Evolutionary conservation across 768 basidiomycete genomes (phyloP), one percentile per base, ranked within the genome.

Genomic region (Gymnopilus dilepis): DNA sequence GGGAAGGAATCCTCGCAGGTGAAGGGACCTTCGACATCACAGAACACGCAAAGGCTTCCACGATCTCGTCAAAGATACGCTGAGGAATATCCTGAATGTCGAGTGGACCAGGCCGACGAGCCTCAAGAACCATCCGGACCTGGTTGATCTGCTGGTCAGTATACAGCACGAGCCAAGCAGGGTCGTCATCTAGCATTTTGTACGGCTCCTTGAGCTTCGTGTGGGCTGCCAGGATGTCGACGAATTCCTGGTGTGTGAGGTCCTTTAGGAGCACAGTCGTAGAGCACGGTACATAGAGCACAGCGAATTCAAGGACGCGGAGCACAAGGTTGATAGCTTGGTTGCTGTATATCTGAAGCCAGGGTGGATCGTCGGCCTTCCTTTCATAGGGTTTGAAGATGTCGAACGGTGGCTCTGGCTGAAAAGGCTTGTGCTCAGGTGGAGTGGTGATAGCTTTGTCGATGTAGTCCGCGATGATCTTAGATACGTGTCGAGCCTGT

Each of bases 361-460:
- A 58, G 11, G 33, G n/a, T 9, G 43, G 56, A 19, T 58, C 56
- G 19, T 48, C 56, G 4, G 43, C 15, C 33, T 31, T 58, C 15
- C 4, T 47, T 15, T 13, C 43, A 48, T 58, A 58, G 2, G 21
- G 30, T 21, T 30, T 19, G n/a, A 19, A 33, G 5, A 45, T 6
- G 22, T 37, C 15, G 30, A 47, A 11, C 7, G 21, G 11, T 24
- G 28, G 30, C 13, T 41, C 40, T 41, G 15, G 17, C 7, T 41
- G 17, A n/a, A 42, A 60, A 21, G 51, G 50, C 26, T 54, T 50
- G 22, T 60, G 59, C 21, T 22, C 11, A 4, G 58, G 45, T 24
- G 45, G 34, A n/a, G 48, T 41, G 15, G 59, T 51, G 31, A 60
- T 64, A n/a, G 54, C 58, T 19, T 38, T 40, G 30, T 59, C 62